phyloP scores from a whole-genome alignment of 2,329 filamentous ascomycete species.

The Fusarium beomiforme region DNA sequence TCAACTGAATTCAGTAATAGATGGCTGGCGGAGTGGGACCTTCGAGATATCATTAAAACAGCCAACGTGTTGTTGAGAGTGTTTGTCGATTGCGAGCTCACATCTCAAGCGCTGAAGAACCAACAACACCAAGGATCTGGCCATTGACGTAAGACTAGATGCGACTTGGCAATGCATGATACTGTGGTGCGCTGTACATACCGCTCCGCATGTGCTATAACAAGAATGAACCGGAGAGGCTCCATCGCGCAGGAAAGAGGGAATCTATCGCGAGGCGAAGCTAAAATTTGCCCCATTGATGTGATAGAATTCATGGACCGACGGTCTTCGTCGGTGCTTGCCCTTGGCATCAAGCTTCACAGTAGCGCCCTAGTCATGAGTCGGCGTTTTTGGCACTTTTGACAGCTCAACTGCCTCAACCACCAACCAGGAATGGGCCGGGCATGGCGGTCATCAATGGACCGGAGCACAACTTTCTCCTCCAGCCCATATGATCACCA shows the following conservation, averaged over 20 bases:
- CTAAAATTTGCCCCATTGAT: background rate
- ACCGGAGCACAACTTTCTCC: background rate
- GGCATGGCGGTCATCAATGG: background rate
- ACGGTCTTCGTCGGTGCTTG: background rate
- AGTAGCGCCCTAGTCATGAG: background rate
- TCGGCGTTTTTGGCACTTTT: conserved; percentile 11
- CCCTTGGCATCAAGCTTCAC: conserved; percentile 2
- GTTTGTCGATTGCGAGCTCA: conserved; percentile 28
- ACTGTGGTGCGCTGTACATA: background rate
- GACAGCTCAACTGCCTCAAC: conserved; percentile 19
- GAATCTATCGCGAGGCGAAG: background rate
- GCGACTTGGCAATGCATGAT: background rate
- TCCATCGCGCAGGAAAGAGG: background rate
- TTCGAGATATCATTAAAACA: background rate
- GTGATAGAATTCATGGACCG: background rate
- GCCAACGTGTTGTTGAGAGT: background rate
- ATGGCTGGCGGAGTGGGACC: conserved; percentile 16
- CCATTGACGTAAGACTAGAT: background rate
- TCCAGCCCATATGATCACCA: background rate
- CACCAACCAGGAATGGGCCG: conserved; percentile 29
- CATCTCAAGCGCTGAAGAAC: conserved; percentile 21
- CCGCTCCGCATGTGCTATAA: background rate
- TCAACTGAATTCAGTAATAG: background rate
- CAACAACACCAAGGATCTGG: conserved; percentile 15
- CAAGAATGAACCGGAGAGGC: background rate